These are phyloP conservation scores for Marvania coccoides DNA, from an alignment of 139 green algal species.

Conservation along the genomic window DNA sequence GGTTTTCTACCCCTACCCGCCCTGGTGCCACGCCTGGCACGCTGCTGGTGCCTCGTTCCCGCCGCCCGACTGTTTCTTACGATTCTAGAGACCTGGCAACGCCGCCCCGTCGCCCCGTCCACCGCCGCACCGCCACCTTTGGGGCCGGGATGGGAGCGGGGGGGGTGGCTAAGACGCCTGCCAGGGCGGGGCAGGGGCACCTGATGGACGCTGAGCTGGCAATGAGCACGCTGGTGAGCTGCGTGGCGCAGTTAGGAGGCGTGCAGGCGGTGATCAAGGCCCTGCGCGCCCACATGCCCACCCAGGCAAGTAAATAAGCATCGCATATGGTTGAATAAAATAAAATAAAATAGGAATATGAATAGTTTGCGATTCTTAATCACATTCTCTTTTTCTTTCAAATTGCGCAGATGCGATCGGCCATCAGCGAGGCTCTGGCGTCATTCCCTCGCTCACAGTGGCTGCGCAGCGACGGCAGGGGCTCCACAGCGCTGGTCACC, in stretches of 20 bases:
- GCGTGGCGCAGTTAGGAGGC: conserved; percentile 34
- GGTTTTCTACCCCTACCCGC: too few relatives aligned
- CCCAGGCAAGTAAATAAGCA: too few relatives aligned
- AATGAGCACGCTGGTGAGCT: conserved; percentile 15
- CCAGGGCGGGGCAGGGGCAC: neutral
- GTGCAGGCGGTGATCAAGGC: conserved; percentile 26
- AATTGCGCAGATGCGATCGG: too few relatives aligned
- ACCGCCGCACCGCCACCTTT: neutral
- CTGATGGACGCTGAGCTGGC: neutral
- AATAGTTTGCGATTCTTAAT: too few relatives aligned
- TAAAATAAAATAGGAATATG: too few relatives aligned
- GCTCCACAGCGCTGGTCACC: neutral
- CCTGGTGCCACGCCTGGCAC: too few relatives aligned
- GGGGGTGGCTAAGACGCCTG: neutral
- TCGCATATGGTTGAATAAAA: too few relatives aligned
- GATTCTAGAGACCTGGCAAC: too few relatives aligned
- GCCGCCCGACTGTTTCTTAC: too few relatives aligned
- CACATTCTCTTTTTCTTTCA: too few relatives aligned
- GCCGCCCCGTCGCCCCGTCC: neutral
- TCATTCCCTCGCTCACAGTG: neutral
- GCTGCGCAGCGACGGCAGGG: neutral
- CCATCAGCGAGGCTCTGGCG: conserved; percentile 14
- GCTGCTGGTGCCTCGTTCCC: neutral
- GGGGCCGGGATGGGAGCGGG: neutral
- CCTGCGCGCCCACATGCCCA: conserved; percentile 23